phyloP scores from a whole-genome alignment of 495 filamentous ascomycete species.

The Aspergillus mulundensis region DNA sequence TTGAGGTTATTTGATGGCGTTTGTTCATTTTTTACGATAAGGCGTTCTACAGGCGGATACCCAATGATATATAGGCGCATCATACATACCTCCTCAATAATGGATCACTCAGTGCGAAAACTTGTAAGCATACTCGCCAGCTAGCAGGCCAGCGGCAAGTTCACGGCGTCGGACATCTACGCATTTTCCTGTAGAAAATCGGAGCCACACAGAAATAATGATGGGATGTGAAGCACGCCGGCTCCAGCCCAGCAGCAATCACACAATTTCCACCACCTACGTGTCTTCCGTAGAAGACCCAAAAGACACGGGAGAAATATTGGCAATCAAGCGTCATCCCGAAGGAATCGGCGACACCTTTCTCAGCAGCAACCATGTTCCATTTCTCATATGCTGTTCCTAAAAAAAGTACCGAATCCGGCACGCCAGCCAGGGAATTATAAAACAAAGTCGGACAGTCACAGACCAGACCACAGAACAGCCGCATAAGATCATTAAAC shows the following conservation, averaged over 20 bases:
- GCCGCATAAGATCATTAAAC: constrained; percentile 29
- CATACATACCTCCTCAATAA: neutral
- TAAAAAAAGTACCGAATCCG: constrained; percentile 30
- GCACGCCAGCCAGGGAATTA: constrained; percentile 14
- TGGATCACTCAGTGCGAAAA: too few relatives aligned
- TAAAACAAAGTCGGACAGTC: constrained; percentile 24
- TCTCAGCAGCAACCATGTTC: constrained; percentile 55
- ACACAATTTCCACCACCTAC: constrained; percentile 6
- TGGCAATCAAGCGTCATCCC: constrained; percentile 94
- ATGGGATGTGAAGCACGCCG: too few relatives aligned
- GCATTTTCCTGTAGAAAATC: neutral
- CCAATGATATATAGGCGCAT: constrained; percentile 8
- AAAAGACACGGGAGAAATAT: constrained; percentile 38
- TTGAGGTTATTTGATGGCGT: constrained; percentile 2
- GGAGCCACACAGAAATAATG: neutral
- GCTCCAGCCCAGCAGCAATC: neutral
- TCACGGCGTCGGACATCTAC: too few relatives aligned
- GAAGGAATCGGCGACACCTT: constrained; percentile 89
- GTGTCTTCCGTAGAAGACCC: constrained; percentile 12
- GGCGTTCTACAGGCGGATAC: constrained; percentile 15
- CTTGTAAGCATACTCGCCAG: too few relatives aligned
- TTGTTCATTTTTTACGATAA: neutral
- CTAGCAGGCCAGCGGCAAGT: too few relatives aligned
- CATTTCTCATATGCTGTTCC: constrained; percentile 47
- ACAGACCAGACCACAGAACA: constrained; percentile 33